Evolutionary conservation across 306 rosid genomes (phyloP), one percentile per base, ranked within the genome.

Genomic region (Pachyrhizus erosus): DNA sequence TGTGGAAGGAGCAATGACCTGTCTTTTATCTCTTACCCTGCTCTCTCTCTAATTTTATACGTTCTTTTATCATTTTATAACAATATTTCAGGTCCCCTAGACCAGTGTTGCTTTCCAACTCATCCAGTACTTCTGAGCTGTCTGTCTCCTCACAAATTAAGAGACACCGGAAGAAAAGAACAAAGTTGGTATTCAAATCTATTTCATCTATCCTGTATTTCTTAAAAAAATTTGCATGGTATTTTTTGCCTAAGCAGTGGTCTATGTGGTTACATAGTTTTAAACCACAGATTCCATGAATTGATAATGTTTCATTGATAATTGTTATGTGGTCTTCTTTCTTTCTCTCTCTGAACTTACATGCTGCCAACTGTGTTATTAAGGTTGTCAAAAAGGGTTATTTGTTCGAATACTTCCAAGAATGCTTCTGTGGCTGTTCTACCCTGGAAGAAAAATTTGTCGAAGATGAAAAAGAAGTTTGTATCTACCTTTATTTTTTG

Each of bases 381-480:
- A 84, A 88, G 97, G 85, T 77, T 86, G 51, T 86, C 92, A 73
- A 84, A 89, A 76, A 86, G 85, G 80, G 74, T 76, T 58, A 79
- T 54, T 70, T 73, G 81, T 77, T 87, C 91, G 62, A 91, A 83
- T 83, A 81, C 84, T 78, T 71, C 90, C 67, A 89, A 81, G 89
- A 89, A 86, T 79, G 91, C 88, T 73, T 85, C 92, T 39, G 68
- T 80, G 82, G 52, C 45, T 76, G 66, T 76, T 52, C 81, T 86
- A 61, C 76, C 88, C 24, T 81, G 40, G 77, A 82, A 84, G 83
- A 87, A 85, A 84, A 79, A 58, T 48, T 60, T 80, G 45, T 69
- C 71, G 90, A 93, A 84, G 88, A 86, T 40, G 70, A 85, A 85
- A 80, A 84, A 80, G 80, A 92, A 89, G 98, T 93, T 76, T 51